These are phyloP conservation scores for Mortierella sp. DNA, from an alignment of 371 early-diverging fungal species.

Conservation along the genomic window DNA sequence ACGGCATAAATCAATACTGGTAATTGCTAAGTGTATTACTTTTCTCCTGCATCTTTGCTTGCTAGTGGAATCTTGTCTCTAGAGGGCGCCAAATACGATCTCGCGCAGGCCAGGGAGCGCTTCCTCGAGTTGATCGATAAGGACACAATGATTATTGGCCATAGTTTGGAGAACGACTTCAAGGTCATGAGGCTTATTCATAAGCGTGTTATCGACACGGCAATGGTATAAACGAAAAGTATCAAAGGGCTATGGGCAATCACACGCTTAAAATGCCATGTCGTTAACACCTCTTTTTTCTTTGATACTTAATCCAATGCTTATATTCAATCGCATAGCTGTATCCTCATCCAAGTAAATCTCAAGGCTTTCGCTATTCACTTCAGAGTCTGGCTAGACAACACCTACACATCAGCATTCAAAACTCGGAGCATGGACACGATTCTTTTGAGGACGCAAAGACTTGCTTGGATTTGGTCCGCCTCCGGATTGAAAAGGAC, in stretches of 20 bases:
- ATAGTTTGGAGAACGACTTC: constrained; percentile 60
- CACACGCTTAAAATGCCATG: too few relatives aligned
- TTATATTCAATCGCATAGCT: constrained; percentile 11
- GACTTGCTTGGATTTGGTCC: constrained; percentile 63
- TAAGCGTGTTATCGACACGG: constrained; percentile 29
- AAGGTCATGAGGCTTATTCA: constrained; percentile 43
- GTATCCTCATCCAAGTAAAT: constrained; percentile 27
- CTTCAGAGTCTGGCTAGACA: constrained; percentile 37
- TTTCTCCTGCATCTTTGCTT: too few relatives aligned
- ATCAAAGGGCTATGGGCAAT: too few relatives aligned
- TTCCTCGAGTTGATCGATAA: constrained; percentile 54
- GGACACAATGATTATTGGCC: constrained; percentile 39
- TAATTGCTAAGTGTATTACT: too few relatives aligned
- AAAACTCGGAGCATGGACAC: constrained; percentile 65
- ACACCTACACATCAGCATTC: constrained; percentile 59
- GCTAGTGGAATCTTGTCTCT: constrained; percentile 67
- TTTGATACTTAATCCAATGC: too few relatives aligned
- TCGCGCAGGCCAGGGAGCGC: constrained; percentile 56
- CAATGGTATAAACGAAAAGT: too few relatives aligned
- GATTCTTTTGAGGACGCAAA: constrained; percentile 70
- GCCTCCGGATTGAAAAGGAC: constrained; percentile 38
- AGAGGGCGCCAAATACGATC: constrained; percentile 56
- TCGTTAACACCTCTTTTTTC: too few relatives aligned
- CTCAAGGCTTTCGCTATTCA: constrained; percentile 24
- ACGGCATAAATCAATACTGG: too few relatives aligned